Evolutionary conservation across 805 yeast genomes (phyloP), one percentile per base, ranked within the genome.

Genomic region (Candida ulmi): DNA sequence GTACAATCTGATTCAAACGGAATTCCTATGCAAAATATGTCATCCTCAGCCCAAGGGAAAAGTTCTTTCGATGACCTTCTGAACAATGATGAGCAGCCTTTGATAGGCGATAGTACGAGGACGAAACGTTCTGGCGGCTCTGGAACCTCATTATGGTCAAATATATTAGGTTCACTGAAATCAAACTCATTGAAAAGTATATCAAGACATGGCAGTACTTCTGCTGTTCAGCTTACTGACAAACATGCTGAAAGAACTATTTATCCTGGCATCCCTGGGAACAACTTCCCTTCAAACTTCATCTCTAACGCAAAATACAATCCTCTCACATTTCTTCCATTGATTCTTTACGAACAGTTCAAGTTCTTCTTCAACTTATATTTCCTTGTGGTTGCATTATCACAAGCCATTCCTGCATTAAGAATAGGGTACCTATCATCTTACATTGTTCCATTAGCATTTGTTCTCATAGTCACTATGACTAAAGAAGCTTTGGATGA

Each of bases 401-500:
- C 97, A 5, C 99, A 93, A 63, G 82, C 83, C 2, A 72, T 93
- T 17, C 97, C 98, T 2, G 86, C 80, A 8, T 70, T 93, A 38
- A 71, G 97, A 50, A 93, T 93, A 27, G 99, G 99, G 11, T 93
- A 91, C 56, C 67, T 93, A 28, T 84, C 95, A 2, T 85, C 96
- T 2, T 93, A 93, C 58, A 73, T 95, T 17, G 96, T 90, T 9
- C 99, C 99, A 1, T 71, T 93, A 41, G 96, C 86, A 1, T 93
- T 93, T 68, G 99, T 93, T 13, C 66, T 93, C 30, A 68, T 84
- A 0, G 95, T 93, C 6, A 95, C 99, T 1, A 90, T 95, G 95
- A 67, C 82, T 50, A 93, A 93, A 60, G 99, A 93, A 59, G 98
- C 97, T 0, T 71, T 85, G 50, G 99, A 93, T 63, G 99, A 93